These are phyloP conservation scores for Yarrowia sp. DNA, from an alignment of 805 yeast genomes.

Conservation along the genomic window DNA sequence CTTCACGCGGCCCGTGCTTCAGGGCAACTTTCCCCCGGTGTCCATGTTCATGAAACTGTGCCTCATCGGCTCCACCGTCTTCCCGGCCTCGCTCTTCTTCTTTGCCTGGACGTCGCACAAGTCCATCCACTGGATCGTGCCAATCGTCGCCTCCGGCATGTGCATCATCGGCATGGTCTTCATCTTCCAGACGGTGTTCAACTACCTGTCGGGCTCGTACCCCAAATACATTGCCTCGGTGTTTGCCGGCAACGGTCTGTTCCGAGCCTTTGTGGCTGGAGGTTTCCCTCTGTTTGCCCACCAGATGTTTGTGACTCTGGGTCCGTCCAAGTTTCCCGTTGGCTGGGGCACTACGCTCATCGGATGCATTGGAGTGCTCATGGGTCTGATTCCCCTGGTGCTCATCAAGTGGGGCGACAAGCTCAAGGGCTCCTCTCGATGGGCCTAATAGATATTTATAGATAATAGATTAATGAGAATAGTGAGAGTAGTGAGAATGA, in stretches of 20 bases:
- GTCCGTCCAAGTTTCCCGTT: neutral
- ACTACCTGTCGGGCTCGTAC: conserved; percentile 12
- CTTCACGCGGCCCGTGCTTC: neutral
- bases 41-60: conserved; percentile 12
- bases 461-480: neutral
- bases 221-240: conserved; percentile 12
- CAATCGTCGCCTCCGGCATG: neutral
- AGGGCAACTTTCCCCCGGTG: conserved; percentile 6
- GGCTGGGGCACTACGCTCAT: neutral
- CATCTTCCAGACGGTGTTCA: conserved; percentile 13
- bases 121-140: conserved; percentile 11
- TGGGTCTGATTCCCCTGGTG: conserved; percentile 1
- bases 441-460: neutral
- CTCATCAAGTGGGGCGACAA: conserved; percentile 11
- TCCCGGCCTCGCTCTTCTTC: neutral
- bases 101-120: conserved; percentile 8
- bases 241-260: conserved; percentile 5
- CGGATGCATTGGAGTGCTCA: conserved; percentile 5
- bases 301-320: conserved; percentile 6
- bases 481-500: too few species aligned
- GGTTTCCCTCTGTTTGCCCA: conserved; percentile 9
- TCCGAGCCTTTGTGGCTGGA: conserved; percentile 11
- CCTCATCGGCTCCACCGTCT: conserved; percentile 1
- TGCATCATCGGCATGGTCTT: conserved; percentile 5
- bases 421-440: neutral